These are phyloP conservation scores for Uronychia setigera DNA, from an alignment of 73 alveolate species.

Conservation along the genomic window DNA sequence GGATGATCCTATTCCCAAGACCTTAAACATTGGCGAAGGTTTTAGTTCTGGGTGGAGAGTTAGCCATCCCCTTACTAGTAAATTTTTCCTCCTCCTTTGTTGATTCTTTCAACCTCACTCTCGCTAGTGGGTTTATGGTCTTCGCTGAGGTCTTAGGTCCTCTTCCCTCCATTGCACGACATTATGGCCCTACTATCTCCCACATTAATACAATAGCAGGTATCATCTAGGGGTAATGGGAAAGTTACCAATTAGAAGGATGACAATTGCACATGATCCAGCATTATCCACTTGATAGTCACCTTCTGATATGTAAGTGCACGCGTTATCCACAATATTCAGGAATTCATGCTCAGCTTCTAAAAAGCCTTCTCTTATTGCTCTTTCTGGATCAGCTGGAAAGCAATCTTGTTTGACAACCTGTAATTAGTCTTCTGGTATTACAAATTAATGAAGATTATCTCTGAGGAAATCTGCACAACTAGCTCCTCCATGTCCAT, in stretches of 20 bases:
- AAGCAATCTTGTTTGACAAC: slow-evolving; percentile 71
- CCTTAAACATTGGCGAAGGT: not conserved
- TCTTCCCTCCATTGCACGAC: slow-evolving; percentile 42
- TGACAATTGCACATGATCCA: slow-evolving; percentile 80
- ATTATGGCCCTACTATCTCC: slow-evolving; percentile 42
- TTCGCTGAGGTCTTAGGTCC: slow-evolving; percentile 28
- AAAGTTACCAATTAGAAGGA: slow-evolving; percentile 58
- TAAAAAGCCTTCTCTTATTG: slow-evolving; percentile 87
- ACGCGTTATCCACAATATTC: slow-evolving; percentile 70
- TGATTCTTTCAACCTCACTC: slow-evolving; percentile 36
- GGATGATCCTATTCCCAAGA: not conserved
- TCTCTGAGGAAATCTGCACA: slow-evolving; percentile 89
- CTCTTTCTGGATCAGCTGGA: slow-evolving; percentile 86
- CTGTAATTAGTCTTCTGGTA: slow-evolving; percentile 43
- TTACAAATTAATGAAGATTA: slow-evolving; percentile 85
- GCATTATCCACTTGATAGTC: slow-evolving; percentile 67
- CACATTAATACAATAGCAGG: slow-evolving; percentile 24
- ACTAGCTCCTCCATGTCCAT: slow-evolving; percentile 69
- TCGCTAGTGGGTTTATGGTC: slow-evolving; percentile 47
- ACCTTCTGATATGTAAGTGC: slow-evolving; percentile 47
- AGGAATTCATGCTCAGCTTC: slow-evolving; percentile 91
- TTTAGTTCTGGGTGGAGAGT: not conserved
- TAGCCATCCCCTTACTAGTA: slow-evolving; percentile 12
- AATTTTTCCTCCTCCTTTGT: slow-evolving; percentile 43
- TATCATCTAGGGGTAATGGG: slow-evolving; percentile 51